phyloP scores from a whole-genome alignment of 2,329 filamentous ascomycete genomes.

The Phaeosphaeriaceae sp. region DNA sequence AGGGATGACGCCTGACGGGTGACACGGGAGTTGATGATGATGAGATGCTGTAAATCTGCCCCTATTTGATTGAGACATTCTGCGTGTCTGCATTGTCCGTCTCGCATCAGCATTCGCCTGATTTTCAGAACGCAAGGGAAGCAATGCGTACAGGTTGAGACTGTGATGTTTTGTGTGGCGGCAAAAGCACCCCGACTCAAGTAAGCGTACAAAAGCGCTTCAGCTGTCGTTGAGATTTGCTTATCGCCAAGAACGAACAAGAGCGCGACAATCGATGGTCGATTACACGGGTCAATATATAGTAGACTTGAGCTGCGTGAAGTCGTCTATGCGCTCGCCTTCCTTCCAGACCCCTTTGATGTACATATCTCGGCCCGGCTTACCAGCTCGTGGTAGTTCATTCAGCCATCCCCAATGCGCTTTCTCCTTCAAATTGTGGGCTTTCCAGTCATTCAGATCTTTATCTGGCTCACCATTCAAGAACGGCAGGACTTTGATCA shows the following conservation, averaged over 20 bases:
- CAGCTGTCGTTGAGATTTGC: background rate
- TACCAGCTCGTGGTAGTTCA: conserved; percentile 17
- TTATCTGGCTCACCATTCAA: conserved; percentile 9
- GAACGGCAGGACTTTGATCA: conserved; percentile 12
- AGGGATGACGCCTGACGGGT: background rate
- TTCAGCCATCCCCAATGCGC: conserved; percentile 26
- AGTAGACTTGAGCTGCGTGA: conserved; percentile 16
- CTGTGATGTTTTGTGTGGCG: background rate
- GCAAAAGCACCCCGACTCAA: background rate
- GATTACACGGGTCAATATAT: conserved; percentile 13
- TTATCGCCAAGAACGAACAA: background rate
- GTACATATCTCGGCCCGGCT: conserved; percentile 14
- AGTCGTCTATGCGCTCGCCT: conserved; percentile 13
- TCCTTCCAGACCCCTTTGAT: conserved; percentile 19
- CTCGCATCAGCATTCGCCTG: background rate
- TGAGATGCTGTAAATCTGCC: background rate
- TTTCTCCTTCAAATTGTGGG: conserved; percentile 15
- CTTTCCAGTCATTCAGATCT: conserved; percentile 9
- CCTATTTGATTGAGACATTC: background rate
- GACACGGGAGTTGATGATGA: background rate
- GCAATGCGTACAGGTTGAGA: background rate
- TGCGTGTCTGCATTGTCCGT: background rate
- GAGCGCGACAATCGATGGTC: background rate
- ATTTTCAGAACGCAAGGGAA: background rate
- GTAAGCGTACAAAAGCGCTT: background rate